Percentiles rank a stretch among this genome's conserved stretches.
These are phyloP conservation scores for Pseudofabraea citricarpa DNA, from an alignment of 2,329 filamentous ascomycete species.

Conservation along the genomic window DNA sequence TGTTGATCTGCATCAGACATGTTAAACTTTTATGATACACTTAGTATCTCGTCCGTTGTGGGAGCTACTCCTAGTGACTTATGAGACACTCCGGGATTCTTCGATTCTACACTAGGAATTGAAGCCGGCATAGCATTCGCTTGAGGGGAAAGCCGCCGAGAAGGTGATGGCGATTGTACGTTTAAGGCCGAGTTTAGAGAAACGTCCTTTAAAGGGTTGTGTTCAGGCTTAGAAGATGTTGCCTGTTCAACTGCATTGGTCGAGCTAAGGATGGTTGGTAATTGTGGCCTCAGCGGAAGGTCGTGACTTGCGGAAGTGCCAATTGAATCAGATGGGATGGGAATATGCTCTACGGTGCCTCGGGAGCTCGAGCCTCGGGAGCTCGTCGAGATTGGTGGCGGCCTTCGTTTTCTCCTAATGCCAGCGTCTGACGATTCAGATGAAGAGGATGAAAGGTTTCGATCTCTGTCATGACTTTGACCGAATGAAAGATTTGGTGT, in stretches of 20 bases:
- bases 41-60: no score
- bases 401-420: slow-evolving; percentile 17
- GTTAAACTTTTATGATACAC: no score
- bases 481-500: slow-evolving; percentile 8
- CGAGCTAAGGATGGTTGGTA: slow-evolving; percentile 21
- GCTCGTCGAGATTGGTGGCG: slow-evolving; percentile 19
- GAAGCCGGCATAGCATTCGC: slow-evolving; percentile 17
- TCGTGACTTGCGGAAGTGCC: not conserved
- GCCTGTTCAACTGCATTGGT: slow-evolving; percentile 13
- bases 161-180: slow-evolving; percentile 9
- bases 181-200: slow-evolving; percentile 10
- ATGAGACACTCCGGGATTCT: slow-evolving; percentile 36
- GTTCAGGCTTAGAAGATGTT: slow-evolving; percentile 2
- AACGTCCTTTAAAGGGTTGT: slow-evolving; percentile 11
- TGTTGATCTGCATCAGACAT: no score
- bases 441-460: slow-evolving; percentile 15
- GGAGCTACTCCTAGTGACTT: no score
- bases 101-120: slow-evolving; percentile 13
- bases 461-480: slow-evolving; percentile 14
- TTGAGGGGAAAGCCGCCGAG: slow-evolving; percentile 11
- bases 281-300: slow-evolving; percentile 10
- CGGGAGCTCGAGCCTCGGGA: slow-evolving; percentile 10
- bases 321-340: slow-evolving; percentile 11
- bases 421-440: slow-evolving; percentile 14
- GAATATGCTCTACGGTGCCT: slow-evolving; percentile 20